Percentiles rank a stretch among this genome's conserved stretches.
Conservation (phyloP, 148 eudicot genomes). For the Chenopodium quinoa region DNA sequence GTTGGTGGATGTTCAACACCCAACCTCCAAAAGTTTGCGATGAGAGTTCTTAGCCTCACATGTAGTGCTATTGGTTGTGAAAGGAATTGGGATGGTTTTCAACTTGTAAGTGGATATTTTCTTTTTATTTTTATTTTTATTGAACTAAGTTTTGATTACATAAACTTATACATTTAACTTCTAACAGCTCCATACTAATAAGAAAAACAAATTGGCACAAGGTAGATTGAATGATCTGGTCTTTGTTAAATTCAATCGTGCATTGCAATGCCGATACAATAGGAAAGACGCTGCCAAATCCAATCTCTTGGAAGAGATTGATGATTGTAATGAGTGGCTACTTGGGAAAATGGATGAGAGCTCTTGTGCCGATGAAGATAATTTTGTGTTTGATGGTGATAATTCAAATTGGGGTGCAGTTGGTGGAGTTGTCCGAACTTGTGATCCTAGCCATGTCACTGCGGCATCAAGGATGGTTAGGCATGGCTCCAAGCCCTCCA, state of each 20-base stretch:
- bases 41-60: slow-evolving; percentile 15
- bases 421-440: not conserved
- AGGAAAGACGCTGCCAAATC: not conserved
- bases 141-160: too few relatives aligned
- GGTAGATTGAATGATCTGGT: not conserved
- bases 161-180: too few relatives aligned
- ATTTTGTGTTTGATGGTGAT: not conserved
- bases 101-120: not conserved
- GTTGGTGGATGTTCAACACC: slow-evolving; percentile 14
- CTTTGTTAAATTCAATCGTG: not conserved
- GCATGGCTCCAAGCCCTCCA: not conserved
- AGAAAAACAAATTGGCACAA: not conserved
- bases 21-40: not conserved
- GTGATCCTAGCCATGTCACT: not conserved
- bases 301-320: not conserved
- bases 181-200: not conserved
- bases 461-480: not conserved
- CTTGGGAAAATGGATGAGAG: not conserved
- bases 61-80: slow-evolving; percentile 14
- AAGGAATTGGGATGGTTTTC: not conserved
- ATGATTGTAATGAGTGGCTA: not conserved
- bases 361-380: not conserved
- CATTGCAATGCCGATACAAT: not conserved
- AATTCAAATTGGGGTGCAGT: not conserved
- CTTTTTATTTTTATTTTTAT: too few relatives aligned